Base-by-base conservation (phyloP, 2,329 filamentous ascomycete species). In the Cladosporium colombiae region DNA sequence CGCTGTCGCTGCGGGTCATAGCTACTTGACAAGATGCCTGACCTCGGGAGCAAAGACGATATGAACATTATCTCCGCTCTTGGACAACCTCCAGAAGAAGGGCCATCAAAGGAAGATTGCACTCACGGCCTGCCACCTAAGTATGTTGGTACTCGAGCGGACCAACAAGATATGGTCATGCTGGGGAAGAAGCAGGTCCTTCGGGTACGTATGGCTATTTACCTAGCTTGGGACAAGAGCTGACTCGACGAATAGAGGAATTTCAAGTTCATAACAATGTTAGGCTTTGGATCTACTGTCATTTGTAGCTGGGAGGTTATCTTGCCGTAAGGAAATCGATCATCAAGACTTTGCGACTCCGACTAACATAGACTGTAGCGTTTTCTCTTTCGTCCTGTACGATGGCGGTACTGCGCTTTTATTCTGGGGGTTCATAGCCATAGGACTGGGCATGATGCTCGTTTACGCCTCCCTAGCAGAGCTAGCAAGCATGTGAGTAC, bases 231-330 rank as follows among this genome's bases (percentile, higher is more conserved):
- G 18, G 6, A 29, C 23, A 21, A 10, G 5, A 16, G 40, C 53
- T 64, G 21, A 64, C n/a, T 11, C 10, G 40, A 46, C 1, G 40
- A 13, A 14, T 59, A 72, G 68, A 72, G 73, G 33, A 75, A 72
- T 64, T 75, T 75, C 66, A 70, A 66, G 18, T 72, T 75, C 62
- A 68, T 74, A 46, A 71, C 69, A 10, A 75, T 74, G 66, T 65
- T 74, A 18, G 74, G 74, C 23, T 75, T 75, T 57, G 70, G 67
- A 11, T 71, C 67, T 21, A 75, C 73, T 0, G 67, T 76, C 37
- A 73, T 77, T 57, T 68, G 68, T 35, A 71, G 69, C 31, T 75
- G 74, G 74, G 72, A 76, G 62, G 67, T 69, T 29, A 63, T 73
- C n/a, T 64, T 74, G 16, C 62, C 62, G 59, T 64, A 66, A 63